Evolutionary conservation across 345 rosid species (phyloP).

Genomic region (Gossypium bickii): DNA sequence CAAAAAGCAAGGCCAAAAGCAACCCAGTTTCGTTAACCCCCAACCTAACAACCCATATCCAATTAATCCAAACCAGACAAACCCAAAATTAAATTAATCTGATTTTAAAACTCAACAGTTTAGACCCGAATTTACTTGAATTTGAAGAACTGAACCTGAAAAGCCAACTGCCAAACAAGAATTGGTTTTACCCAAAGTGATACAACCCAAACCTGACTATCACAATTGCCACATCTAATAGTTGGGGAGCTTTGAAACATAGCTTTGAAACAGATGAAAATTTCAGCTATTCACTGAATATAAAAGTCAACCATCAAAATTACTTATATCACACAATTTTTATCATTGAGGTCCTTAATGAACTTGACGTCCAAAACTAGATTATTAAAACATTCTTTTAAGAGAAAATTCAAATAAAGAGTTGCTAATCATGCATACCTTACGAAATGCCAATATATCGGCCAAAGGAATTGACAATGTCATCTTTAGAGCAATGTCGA

Average conservation of each 20-base stretch:
- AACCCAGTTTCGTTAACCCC: background rate
- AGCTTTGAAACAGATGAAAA: background rate
- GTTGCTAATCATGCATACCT: slow-evolving; percentile 45
- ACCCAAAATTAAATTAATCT: background rate
- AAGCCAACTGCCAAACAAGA: background rate
- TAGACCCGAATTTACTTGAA: background rate
- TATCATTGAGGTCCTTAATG: background rate
- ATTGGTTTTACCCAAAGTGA: background rate
- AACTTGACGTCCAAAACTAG: background rate
- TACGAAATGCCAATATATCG: slow-evolving; percentile 83
- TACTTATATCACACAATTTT: background rate
- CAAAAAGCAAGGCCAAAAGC: background rate
- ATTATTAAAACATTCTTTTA: background rate
- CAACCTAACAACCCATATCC: background rate
- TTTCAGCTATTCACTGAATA: background rate
- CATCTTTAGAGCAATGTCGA: slow-evolving; percentile 88
- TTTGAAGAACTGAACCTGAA: background rate
- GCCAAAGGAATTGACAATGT: slow-evolving; percentile 85
- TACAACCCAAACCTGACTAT: background rate
- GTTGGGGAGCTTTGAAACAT: background rate
- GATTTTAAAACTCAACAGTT: background rate
- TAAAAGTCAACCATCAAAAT: slow-evolving; percentile 2
- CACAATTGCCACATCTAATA: background rate
- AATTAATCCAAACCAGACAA: background rate
- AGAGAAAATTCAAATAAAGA: background rate